Evolutionary conservation across 192 early-diverging fungal genomes (phyloP).

Genomic region (Gonapodya sp.): DNA sequence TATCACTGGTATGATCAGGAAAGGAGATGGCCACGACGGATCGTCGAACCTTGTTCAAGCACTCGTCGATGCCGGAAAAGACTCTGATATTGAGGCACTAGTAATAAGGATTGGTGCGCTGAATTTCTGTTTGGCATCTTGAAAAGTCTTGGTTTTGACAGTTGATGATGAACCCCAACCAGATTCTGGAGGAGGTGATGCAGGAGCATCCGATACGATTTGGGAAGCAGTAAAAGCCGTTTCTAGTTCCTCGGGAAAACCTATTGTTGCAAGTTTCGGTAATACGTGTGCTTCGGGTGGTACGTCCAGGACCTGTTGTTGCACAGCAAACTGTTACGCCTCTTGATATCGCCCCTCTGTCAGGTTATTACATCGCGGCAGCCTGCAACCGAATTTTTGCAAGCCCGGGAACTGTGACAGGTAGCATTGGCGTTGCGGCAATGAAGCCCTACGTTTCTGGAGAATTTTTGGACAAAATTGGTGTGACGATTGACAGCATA

Average conservation of each 20-base stretch:
- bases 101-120: conserved; percentile 51
- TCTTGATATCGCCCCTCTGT: not conserved
- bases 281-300: conserved; percentile 32
- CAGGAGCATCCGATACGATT: conserved; percentile 56
- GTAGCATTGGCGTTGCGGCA: conserved; percentile 61
- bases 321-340: not conserved
- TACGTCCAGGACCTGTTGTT: conserved; percentile 10
- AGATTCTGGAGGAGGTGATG: conserved; percentile 61
- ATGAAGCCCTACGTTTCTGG: conserved; percentile 40
- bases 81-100: conserved; percentile 41
- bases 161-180: not conserved
- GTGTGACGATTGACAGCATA: conserved; percentile 49
- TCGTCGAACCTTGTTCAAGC: conserved; percentile 34
- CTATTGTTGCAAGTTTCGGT: conserved; percentile 56
- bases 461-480: conserved; percentile 45
- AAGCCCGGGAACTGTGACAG: conserved; percentile 50
- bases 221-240: conserved; percentile 44
- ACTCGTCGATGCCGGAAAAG: conserved; percentile 41
- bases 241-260: conserved; percentile 45
- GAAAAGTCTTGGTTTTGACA: conserved; percentile 6
- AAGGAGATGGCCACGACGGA: conserved; percentile 31
- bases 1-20: conserved; percentile 42
- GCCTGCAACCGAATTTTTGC: conserved; percentile 20
- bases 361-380: conserved; percentile 46
- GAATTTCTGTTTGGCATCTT: no score